Evolutionary conservation across 2,329 filamentous ascomycete genomes (phyloP), one percentile per base, ranked within the genome.

Genomic region (Triangularia verruculosa): DNA sequence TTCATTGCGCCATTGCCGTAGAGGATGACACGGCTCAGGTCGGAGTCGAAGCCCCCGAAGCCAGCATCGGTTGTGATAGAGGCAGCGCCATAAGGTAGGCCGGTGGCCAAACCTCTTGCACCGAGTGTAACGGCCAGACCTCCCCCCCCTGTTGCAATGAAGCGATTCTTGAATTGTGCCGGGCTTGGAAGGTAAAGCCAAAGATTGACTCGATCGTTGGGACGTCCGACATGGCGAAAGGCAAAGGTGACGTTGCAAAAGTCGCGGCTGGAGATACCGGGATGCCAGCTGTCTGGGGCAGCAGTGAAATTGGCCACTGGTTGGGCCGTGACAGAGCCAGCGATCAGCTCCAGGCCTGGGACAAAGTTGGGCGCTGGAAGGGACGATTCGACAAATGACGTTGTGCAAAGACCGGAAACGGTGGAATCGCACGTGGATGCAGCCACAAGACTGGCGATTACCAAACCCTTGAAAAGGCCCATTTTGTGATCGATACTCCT

Each of bases 1-100:
- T 85, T 82, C 67, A 82, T 75, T 2, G 80, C 79, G 11, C 82
- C 82, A 63, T 86, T 83, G n/a, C 73, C 78, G 57, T 73, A 70
- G 1, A 82, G 73, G 13, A 77, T 73, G 1, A 79, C 77, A 17
- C 20, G 22, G 32, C 56, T 58, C 11, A 58, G 56, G 13, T 58
- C 56, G 17, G 34, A 43, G 56, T 58, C 56, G 27, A 30, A 62
- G 4, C 60, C 53, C 17, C 58, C 52, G 57, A 64, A 57, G 27
- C 62, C 62, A 53, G 57, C 62, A 25, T 64, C 62, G 11, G 62
- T 64, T 1, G 57, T 64, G 20, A 32, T 58, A 22, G 57, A 52
- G 20, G 34, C 62, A 20, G 62, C 62, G 32, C 62, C 62, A 47
- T 64, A 57, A 1, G 27, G 17, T 13, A 64, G 52, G 11, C 62